Evolutionary conservation across 176 grass and related monocot genomes (phyloP), one percentile per base, ranked within the genome.

Genomic region (Olyra latifolia): DNA sequence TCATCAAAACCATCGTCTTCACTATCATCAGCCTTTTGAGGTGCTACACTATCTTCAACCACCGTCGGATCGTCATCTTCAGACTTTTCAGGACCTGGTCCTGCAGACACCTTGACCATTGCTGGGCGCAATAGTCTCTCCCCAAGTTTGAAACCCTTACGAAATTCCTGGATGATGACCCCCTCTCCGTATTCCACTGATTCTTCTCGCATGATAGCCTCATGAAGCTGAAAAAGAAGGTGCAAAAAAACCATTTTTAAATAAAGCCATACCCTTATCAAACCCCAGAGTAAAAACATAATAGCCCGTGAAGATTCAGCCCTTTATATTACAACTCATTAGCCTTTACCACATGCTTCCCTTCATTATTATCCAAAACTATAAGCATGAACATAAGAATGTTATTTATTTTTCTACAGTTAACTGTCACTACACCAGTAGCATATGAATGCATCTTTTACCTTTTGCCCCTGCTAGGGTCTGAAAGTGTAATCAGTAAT

Each of bases 141-240:
- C 3, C 92, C 96, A 24, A 95, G 89, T 86, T 80, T 95, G 84
- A 99, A 99, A 65, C 92, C 96, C 62, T 93, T 95, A 30, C 96
- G 83, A 16, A 99, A 99, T 88, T 99, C 92, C 84, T 99, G 96
- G 81, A 91, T 77, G 73, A 99, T 89, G 12, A 99, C 78, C 55
- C 96, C 92, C 12, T 99, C 92, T 78, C 89, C 88, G 4, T 76
- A 95, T 72, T 95, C 90, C 16, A 62, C 58, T 38, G 96, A 99
- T 38, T 99, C 96, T 85, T 93, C 92, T 58, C 72, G 83, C 92
- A 99, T 93, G 41, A 99, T 99, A 45, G 96, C 96, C 82, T 99
- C 96, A 27, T 99, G 96, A 75, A 99, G 83, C 96, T 99, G 86
- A 59, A 77, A 78, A 23, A 69, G 48, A 86, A 38, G 28, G 40